Conservation (phyloP, 2,329 filamentous ascomycete genomes). For the Botrytis squamosa region DNA sequence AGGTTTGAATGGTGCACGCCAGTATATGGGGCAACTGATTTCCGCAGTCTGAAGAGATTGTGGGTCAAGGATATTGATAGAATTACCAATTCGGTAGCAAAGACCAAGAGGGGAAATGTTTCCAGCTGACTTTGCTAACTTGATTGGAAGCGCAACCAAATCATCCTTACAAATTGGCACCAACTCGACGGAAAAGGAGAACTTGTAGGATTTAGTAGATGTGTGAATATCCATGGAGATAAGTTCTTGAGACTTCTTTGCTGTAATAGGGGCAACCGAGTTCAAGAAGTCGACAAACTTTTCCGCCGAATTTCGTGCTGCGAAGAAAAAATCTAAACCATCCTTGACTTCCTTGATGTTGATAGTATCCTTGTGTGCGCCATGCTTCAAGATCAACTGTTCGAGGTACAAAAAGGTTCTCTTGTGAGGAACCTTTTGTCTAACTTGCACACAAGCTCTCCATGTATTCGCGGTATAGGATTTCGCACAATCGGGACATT, state of each 20-base stretch:
- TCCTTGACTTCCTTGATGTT: conserved; percentile 98
- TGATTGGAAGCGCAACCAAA: conserved; percentile 87
- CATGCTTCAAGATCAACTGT: conserved; percentile 93
- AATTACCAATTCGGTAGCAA: conserved; percentile 85
- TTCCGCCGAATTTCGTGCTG: conserved; percentile 84
- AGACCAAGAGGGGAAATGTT: conserved; percentile 86
- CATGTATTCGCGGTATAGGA: conserved; percentile 96
- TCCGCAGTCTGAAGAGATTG: conserved; percentile 89
- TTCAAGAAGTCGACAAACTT: conserved; percentile 88
- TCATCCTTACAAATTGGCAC: conserved; percentile 98
- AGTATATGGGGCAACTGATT: conserved; percentile 79
- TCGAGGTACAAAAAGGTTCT: conserved; percentile 80
- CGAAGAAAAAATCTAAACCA: conserved; percentile 94
- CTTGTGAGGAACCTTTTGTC: conserved; percentile 97
- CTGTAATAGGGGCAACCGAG: conserved; percentile 73
- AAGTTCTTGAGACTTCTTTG: conserved; percentile 85
- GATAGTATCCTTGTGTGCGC: conserved; percentile 86
- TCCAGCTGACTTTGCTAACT: conserved; percentile 79
- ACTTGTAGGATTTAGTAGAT: conserved; percentile 89
- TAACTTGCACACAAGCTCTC: conserved; percentile 89
- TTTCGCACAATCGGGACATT: conserved; percentile 93
- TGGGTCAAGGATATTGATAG: conserved; percentile 86
- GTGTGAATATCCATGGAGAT: conserved; percentile 94
- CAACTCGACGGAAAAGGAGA: conserved; percentile 83
- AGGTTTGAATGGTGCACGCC: conserved; percentile 81